Base-by-base conservation (phyloP, 2,329 filamentous ascomycete species). In the Dendryphion nanum region DNA sequence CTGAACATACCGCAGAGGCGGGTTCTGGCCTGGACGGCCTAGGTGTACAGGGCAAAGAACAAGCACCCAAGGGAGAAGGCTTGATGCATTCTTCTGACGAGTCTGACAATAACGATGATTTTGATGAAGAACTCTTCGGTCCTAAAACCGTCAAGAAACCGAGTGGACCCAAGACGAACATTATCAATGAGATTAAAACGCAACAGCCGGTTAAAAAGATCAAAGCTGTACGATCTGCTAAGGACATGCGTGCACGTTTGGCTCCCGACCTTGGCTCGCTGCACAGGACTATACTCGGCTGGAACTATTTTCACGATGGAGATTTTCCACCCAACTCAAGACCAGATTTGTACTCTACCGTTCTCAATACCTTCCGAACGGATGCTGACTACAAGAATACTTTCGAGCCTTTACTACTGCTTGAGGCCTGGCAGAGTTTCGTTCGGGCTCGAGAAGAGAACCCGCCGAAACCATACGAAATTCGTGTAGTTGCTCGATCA, bases 401-500 rank as follows among this genome's bases (percentile, higher is more conserved):
- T 0, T 98, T 98, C 65, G 83, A 94, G 50, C 90, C 91, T 5
- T 74, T 98, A 16, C 76, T 98, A 21, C 82, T 93, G 19, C 84
- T 95, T 18, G 93, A 98, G 71, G 91, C 91, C 19, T 98, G 93
- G 93, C 86, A 94, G 59, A 86, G 87, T 4, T 93, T 98, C 61
- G 83, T 94, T 35, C 90, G 89, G 34, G 80, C 87, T 15, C 90
- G 90, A 61, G 89, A 96, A 56, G 93, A 98, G 64, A 81, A 83
- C 33, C 86, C 79, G 15, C 81, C 82, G 47, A 89, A 85, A 58
- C 74, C 87, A 0, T 94, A 95, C 57, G 88, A 89, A 43, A 82
- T 97, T 64, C 94, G 90, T 58, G 79, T 98, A 37, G 79, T 86
- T 34, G 94, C 86, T 55, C 85, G 93, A 44, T 83, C 93, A 57